Conservation (phyloP, 2,329 filamentous ascomycete genomes). For the Microcera coccophila region DNA sequence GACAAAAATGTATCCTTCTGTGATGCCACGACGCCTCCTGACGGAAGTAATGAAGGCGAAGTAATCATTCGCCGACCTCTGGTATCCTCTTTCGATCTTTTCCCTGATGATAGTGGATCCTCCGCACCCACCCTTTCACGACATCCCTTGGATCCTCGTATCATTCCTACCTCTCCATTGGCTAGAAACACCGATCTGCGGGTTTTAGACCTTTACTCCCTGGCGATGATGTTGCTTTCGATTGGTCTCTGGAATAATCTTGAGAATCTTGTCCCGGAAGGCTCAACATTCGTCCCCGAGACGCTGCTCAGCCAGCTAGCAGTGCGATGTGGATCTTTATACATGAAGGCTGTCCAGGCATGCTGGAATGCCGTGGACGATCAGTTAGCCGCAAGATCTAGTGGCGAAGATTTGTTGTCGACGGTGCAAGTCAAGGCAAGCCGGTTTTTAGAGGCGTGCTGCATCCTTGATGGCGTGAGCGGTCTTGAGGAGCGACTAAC, state of each 20-base stretch:
- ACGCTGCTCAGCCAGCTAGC: constrained; percentile 60
- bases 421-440: constrained; percentile 53
- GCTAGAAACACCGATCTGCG: constrained; percentile 51
- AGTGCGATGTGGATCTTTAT: constrained; percentile 67
- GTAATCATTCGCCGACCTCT: constrained; percentile 65
- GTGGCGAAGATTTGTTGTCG: constrained; percentile 50
- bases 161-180: constrained; percentile 46
- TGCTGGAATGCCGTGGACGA: constrained; percentile 69
- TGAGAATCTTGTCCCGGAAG: constrained; percentile 46
- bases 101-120: constrained; percentile 36
- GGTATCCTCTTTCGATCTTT: constrained; percentile 71
- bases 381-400: constrained; percentile 45
- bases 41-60: constrained; percentile 40
- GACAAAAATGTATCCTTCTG: constrained; percentile 67
- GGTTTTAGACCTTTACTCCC: constrained; percentile 65
- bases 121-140: constrained; percentile 37
- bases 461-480: constrained; percentile 56
- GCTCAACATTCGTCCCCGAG: constrained; percentile 52
- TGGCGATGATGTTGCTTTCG: constrained; percentile 69
- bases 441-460: constrained; percentile 58
- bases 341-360: constrained; percentile 69
- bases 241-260: constrained; percentile 73
- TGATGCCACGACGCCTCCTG: constrained; percentile 41
- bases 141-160: constrained; percentile 62
- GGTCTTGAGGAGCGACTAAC: constrained; percentile 52